Base-by-base conservation (phyloP, 2,329 filamentous ascomycete species). In the Fusarium sp. region DNA sequence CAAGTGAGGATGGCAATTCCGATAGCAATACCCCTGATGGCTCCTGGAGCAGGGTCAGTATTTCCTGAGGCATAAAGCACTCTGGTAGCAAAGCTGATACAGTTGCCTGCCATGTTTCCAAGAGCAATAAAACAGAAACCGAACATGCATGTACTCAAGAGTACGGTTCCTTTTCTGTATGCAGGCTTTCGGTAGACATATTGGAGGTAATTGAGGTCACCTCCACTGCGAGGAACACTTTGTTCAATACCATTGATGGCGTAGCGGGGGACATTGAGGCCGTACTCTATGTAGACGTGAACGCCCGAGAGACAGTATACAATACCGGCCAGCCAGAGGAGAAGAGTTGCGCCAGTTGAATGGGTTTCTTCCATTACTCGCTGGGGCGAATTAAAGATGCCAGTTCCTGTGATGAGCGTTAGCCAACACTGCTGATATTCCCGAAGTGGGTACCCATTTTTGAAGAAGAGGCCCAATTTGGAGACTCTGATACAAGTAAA, bases 31-130 rank as follows among this genome's bases (percentile, higher is more conserved):
- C 82, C 86, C 35, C 84, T 80, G 15, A 85, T 81, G 5, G 79
- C 60, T 15, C 79, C 80, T 6, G 77, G 67, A 30, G 75, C 67
- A 8, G 77, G 78, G 2, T 77, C 48, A 4, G 69, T 60, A 10
- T 71, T 37, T 12, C 77, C 73, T 5, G 82, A 79, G 4, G 83
- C 80, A n/a, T 75, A 69, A 6, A 84, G 70, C 6, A 82, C 77
- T 50, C 83, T 80, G 3, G 80, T 72, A 13, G 81, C 84, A 69
- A 87, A 87, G 53, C 79, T 79, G 32, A 87, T 80, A 17, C 82
- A 82, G 75, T 88, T 87, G 35, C 83, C 83, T 1, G 83, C 80
- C 71, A 85, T 82, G 66, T 86, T 87, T 17, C 84, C 85, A 10
- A 87, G 73, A 20, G 81, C 69, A 9, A 86, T 81, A 74, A 84